Base-by-base conservation (phyloP, 208 protist genomes). In the Strigomonas culicis region DNA sequence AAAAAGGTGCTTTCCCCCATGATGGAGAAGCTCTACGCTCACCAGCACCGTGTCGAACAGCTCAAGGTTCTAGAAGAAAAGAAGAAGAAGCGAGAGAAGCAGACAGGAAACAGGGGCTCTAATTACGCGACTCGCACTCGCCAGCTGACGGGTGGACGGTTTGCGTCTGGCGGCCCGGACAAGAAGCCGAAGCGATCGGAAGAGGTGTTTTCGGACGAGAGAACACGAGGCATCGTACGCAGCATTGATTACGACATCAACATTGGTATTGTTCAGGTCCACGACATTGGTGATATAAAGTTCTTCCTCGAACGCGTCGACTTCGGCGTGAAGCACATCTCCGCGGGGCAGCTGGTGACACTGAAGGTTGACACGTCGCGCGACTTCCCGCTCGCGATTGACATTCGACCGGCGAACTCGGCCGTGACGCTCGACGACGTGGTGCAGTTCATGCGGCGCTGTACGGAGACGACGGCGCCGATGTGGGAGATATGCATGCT, bases 251-350 rank as follows among this genome's bases (percentile, higher is more conserved):
- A 66, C 24, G 49, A 72, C 11, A 79, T 85, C 57, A 77, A 77
- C 66, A 88, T 93, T 56, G 90, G 90, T 50, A 93, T 92, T 47
- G 66, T 93, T 24, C 79, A 78, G 0, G 81, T 91, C 22, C 19
- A 77, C 0, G 86, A 81, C 6, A 59, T 84, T 31, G 84, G 90
- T 7, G 90, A 96, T 21, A 57, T 93, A 0, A 88, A 89, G 66
- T 96, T 94, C 59, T 94, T 94, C 59, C 47, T 93, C 25, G 86
- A 94, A 44, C 82, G 84, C 36, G 78, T 86, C 17, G 90, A 93
- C 57, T 90, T 80, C 51, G 86, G 90, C 11, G 79, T 96, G 50
- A 92, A 90, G 59, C 57, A 64, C 19, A 74, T 93, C 25, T 60
- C 70, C 0, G 77, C 88, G 7, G 84, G 81, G 19, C 84, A 96